Percentiles rank a stretch among this genome's conserved stretches.
Conservation (phyloP, 176 grass and related monocot genomes). For the Avena atlantica region DNA sequence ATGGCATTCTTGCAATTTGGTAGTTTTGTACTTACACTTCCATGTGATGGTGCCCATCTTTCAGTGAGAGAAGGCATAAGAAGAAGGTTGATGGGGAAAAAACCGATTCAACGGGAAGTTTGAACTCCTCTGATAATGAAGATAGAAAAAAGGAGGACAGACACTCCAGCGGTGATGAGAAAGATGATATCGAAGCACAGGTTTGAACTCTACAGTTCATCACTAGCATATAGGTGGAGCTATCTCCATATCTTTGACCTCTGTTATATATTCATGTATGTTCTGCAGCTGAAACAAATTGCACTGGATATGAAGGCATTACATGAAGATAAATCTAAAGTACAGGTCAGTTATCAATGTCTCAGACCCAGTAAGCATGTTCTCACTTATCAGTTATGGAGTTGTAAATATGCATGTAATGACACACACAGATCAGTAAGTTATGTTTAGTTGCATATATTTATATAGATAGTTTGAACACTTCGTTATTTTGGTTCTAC, state of each 20-base stretch:
- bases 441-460: slow-evolving; percentile 32
- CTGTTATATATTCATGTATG: slow-evolving; percentile 32
- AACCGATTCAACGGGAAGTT: slow-evolving; percentile 64
- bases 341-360: slow-evolving; percentile 59
- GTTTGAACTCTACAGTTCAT: slow-evolving; percentile 46
- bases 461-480: background rate
- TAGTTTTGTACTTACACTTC: slow-evolving; percentile 22
- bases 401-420: slow-evolving; percentile 10
- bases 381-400: slow-evolving; percentile 4
- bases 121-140: slow-evolving; percentile 58
- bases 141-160: slow-evolving; percentile 57
- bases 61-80: slow-evolving; percentile 65
- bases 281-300: slow-evolving; percentile 68
- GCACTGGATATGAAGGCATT: slow-evolving; percentile 68
- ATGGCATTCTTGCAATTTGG: slow-evolving; percentile 22
- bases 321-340: slow-evolving; percentile 69
- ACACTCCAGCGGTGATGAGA: slow-evolving; percentile 56
- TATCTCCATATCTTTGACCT: slow-evolving; percentile 22
- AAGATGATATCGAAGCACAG: slow-evolving; percentile 60
- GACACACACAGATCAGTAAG: background rate
- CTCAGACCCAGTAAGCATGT: background rate
- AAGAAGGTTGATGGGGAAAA: slow-evolving; percentile 62
- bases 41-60: slow-evolving; percentile 30
- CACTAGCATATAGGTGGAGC: slow-evolving; percentile 3
- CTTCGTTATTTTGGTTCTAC: slow-evolving; percentile 6